Base-by-base conservation (phyloP, 2,329 filamentous ascomycete species). In the Huntiella bhutanensis region DNA sequence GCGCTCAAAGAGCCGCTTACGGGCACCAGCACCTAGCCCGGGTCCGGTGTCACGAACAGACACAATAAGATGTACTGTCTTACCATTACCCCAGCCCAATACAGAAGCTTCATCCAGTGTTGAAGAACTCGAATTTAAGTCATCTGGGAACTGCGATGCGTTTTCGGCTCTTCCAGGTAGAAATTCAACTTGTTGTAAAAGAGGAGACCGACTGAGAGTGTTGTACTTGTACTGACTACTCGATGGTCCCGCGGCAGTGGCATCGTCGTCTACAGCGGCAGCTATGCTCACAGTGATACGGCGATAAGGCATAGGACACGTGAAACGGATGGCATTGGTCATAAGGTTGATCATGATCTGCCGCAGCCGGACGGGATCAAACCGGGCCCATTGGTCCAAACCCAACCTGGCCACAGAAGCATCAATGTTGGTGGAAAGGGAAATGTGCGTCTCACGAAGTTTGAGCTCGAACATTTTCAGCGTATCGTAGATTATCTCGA, bases 391-490 rank as follows among this genome's bases (percentile, higher is more conserved):
- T 16, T 32, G 43, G 51, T 81, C 73, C 32, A 86, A 65, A 2
- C 67, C 67, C 41, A 85, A 60, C 12, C 72, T 65, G 11, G 71
- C 65, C 56, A 81, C 84, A 1, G 77, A 77, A 39, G 77, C 68
- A 53, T 82, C 76, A 36, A 86, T 70, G 1, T 68, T 66, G 53
- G 85, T 81, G 35, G 76, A 69, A 59, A 85, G 73, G 45, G 74
- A 68, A 50, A 88, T 87, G 38, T 77, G 75, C 49, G 82, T 79
- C 5, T 77, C 77, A 40, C 74, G 68, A 11, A 88, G 62, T 56
- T 88, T 82, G 6, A 78, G 70, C 59, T 86, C 80, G 54, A 86
- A 85, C 75, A 88, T 84, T 57, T 82, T 83, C 38, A 84, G 61
- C 1, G 79, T 78, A 33, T 75, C 67, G 51, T 80, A 72, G 2